phyloP scores from a whole-genome alignment of 495 filamentous ascomycete species.

The Massariosphaeria phaeospora region DNA sequence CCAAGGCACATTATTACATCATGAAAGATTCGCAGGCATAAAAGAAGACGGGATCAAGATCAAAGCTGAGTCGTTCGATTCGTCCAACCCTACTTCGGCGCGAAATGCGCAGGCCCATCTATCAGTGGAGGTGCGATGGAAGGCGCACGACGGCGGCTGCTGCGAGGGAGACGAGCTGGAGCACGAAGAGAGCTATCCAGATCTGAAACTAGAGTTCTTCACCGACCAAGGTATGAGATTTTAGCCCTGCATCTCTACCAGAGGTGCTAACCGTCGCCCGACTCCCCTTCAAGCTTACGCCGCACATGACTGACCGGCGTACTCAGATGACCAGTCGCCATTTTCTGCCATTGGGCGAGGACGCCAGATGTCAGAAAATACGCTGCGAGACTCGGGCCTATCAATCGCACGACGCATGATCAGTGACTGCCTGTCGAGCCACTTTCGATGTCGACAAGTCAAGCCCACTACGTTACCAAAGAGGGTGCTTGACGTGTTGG shows the following conservation, averaged over 20 bases:
- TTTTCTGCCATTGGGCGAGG: slow-evolving; percentile 31
- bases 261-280: not conserved
- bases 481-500: slow-evolving; percentile 23
- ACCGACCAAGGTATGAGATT: slow-evolving; percentile 25
- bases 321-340: slow-evolving; percentile 27
- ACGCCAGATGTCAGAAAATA: slow-evolving; percentile 22
- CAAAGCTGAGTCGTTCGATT: slow-evolving; percentile 19
- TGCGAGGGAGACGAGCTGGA: slow-evolving; percentile 13
- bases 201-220: slow-evolving; percentile 30
- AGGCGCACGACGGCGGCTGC: not conserved
- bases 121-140: slow-evolving; percentile 29
- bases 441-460: slow-evolving; percentile 15
- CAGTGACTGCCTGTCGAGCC: slow-evolving; percentile 17
- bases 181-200: slow-evolving; percentile 23
- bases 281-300: not conserved
- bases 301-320: no score
- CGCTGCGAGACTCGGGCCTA: slow-evolving; percentile 22
- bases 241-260: not conserved
- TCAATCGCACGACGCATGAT: slow-evolving; percentile 17
- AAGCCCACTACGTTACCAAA: slow-evolving; percentile 9
- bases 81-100: not conserved
- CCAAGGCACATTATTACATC: slow-evolving; percentile 28
- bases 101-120: slow-evolving; percentile 23
- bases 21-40: slow-evolving; percentile 20
- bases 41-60: slow-evolving; percentile 18